A percentile compares a stretch with the other conserved stretches of the same genome.
Conservation (phyloP, 2,329 filamentous ascomycete species). For the Nothopassalora personata region DNA sequence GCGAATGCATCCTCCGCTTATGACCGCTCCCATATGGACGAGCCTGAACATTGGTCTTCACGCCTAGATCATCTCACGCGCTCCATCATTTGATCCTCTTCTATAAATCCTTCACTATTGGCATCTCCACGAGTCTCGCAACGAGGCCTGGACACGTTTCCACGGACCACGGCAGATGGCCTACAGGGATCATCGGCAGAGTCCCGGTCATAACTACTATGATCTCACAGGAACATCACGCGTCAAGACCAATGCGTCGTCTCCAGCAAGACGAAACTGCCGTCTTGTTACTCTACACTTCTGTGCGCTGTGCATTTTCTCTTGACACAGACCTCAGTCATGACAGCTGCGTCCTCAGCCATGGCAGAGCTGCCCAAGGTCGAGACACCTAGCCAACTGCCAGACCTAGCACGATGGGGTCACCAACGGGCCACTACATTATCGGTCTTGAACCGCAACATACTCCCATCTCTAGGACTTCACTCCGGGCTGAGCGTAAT, state of each 20-base stretch:
- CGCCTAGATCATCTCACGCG: too few relatives aligned
- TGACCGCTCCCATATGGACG: too few relatives aligned
- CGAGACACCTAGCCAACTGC: background rate
- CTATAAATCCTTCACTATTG: background rate
- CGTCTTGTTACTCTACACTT: background rate
- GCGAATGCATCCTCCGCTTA: background rate
- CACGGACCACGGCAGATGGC: background rate
- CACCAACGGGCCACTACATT: conserved; percentile 23
- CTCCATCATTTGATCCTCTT: too few relatives aligned
- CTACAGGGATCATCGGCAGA: background rate
- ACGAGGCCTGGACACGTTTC: background rate
- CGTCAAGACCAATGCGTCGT: background rate
- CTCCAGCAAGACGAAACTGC: background rate
- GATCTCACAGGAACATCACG: background rate
- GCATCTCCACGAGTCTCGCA: background rate
- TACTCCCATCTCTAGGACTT: conserved; percentile 51
- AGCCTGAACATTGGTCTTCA: too few relatives aligned
- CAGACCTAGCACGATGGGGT: background rate
- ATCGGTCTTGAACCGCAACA: conserved; percentile 49
- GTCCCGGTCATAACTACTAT: background rate
- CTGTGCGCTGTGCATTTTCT: background rate
- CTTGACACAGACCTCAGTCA: background rate
- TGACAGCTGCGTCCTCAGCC: background rate
- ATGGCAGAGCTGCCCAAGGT: background rate
- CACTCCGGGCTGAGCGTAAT: conserved; percentile 50